A percentile compares a stretch with the other conserved stretches of the same genome.
Conservation (phyloP, 2,329 filamentous ascomycete species). For the Hypoxylon sp. region DNA sequence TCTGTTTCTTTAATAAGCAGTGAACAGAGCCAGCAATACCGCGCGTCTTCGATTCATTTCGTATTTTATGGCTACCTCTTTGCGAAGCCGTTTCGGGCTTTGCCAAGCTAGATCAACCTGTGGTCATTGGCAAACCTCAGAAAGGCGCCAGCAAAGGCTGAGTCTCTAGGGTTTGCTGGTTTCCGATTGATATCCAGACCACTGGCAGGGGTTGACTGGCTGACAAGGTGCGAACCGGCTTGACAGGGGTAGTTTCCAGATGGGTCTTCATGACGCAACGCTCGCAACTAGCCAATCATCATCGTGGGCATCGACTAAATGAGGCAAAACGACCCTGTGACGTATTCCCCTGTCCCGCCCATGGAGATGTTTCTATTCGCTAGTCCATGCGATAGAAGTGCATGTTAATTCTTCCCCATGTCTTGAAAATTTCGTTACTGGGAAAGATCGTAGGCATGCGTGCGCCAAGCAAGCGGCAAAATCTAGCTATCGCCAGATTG, state of each 20-base stretch:
- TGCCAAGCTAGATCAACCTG: constrained; percentile 11
- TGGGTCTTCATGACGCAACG: constrained; percentile 40
- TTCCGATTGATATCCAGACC: constrained; percentile 13
- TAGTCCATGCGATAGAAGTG: constrained; percentile 6
- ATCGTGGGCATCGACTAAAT: constrained; percentile 38
- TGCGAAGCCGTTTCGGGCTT: constrained; percentile 14
- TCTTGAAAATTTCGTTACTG: constrained; percentile 22
- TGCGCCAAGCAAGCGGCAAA: constrained; percentile 33
- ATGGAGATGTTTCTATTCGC: not conserved
- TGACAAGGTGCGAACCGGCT: constrained; percentile 34
- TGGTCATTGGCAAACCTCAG: constrained; percentile 15
- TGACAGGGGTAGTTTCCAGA: constrained; percentile 32
- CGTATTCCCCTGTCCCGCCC: constrained; percentile 19
- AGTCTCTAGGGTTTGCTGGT: not conserved
- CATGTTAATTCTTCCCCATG: constrained; percentile 5
- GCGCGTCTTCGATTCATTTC: not conserved
- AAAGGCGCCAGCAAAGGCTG: constrained; percentile 18
- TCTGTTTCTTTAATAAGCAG: not conserved
- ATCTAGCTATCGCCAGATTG: constrained; percentile 10
- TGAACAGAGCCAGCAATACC: not conserved
- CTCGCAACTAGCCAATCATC: constrained; percentile 43
- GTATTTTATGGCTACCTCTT: constrained; percentile 8
- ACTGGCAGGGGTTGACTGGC: constrained; percentile 16
- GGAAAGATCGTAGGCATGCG: constrained; percentile 20
- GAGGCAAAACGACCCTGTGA: constrained; percentile 42